Conservation (phyloP, 2,329 filamentous ascomycete genomes). For the Xylariales sp. region DNA sequence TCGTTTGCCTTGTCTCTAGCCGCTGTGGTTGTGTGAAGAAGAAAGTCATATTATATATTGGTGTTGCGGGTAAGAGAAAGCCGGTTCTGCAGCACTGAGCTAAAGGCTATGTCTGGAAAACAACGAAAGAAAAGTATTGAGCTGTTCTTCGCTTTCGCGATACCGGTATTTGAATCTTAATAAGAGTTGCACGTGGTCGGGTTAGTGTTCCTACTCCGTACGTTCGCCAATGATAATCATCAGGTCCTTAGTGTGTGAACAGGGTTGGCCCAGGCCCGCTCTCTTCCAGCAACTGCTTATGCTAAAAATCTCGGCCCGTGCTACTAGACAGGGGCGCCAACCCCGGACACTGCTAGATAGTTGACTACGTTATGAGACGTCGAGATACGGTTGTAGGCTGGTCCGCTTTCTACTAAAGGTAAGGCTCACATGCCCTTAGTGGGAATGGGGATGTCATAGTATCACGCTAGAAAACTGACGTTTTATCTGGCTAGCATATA, state of each 20-base stretch:
- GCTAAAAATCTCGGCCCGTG: conserved; percentile 19
- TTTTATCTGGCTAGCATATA: background rate
- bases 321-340: conserved; percentile 5
- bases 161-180: background rate
- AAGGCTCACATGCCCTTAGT: background rate
- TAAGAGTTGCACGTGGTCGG: conserved; percentile 17
- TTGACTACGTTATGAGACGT: conserved; percentile 14
- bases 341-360: background rate
- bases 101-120: background rate
- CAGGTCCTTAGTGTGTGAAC: conserved; percentile 9
- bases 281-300: conserved; percentile 4
- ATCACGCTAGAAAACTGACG: background rate
- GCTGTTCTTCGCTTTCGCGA: background rate
- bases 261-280: conserved; percentile 6
- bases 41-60: background rate
- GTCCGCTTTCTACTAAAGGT: background rate
- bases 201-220: conserved; percentile 27
- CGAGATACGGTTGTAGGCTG: conserved; percentile 14
- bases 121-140: background rate
- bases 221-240: conserved; percentile 32
- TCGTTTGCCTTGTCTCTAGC: background rate
- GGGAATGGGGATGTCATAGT: background rate
- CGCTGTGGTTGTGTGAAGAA: background rate
- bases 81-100: background rate
- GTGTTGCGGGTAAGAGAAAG: background rate